Conservation (phyloP, 768 basidiomycete species). For the Mycena venus region DNA sequence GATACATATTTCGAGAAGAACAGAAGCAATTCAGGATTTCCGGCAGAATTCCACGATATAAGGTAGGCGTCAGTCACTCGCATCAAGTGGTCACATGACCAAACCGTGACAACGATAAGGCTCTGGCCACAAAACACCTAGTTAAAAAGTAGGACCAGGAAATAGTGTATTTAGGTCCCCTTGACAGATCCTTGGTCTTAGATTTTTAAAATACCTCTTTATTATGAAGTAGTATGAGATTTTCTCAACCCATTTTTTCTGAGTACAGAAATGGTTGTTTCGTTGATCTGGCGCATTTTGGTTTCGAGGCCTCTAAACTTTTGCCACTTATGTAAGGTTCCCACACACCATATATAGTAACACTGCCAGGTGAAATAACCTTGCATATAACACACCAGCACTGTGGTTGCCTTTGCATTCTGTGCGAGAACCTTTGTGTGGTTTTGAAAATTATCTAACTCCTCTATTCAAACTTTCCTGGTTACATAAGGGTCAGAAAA, state of each 20-base stretch:
- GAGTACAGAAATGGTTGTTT: neutral
- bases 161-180: neutral
- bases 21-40: too few species aligned
- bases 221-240: neutral
- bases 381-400: neutral
- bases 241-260: neutral
- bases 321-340: neutral
- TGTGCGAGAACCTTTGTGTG: neutral
- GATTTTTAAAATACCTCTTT: neutral
- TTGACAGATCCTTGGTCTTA: neutral
- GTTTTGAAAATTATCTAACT: neutral
- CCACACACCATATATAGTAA: neutral
- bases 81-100: too few species aligned
- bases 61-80: too few species aligned
- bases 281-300: neutral
- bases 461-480: neutral
- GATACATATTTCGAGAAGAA: too few species aligned
- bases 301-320: neutral
- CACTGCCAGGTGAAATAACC: neutral
- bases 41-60: neutral
- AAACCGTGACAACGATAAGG: too few species aligned
- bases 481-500: neutral
- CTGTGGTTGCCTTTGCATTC: neutral
- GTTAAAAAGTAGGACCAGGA: neutral
- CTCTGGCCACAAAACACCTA: neutral